These are phyloP conservation scores for Talaromyces sp. DNA, from an alignment of 2,329 filamentous ascomycete genomes.

Conservation along the genomic window DNA sequence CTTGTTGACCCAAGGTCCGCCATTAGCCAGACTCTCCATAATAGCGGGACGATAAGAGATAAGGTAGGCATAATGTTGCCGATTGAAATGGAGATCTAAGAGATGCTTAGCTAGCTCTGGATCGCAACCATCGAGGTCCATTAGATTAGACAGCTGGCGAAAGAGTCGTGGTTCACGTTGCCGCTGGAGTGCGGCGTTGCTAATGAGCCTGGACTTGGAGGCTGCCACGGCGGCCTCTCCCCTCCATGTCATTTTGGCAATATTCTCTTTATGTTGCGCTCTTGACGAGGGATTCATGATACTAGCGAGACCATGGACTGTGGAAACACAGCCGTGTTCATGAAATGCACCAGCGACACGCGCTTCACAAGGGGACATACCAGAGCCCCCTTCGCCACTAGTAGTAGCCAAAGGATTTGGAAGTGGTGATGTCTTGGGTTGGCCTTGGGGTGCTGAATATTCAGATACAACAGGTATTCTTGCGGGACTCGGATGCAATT, in stretches of 20 bases:
- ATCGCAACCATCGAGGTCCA: slow-evolving; percentile 30
- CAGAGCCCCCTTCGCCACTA: neutral
- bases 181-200: slow-evolving; percentile 30
- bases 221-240: slow-evolving; percentile 2
- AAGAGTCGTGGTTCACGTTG: slow-evolving; percentile 29
- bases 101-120: slow-evolving; percentile 34
- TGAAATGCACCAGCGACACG: slow-evolving; percentile 32
- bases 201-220: slow-evolving; percentile 28
- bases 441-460: neutral
- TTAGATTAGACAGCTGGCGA: slow-evolving; percentile 21
- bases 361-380: slow-evolving; percentile 29
- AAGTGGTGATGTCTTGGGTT: neutral
- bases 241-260: slow-evolving; percentile 12
- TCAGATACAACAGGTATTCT: neutral
- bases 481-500: neutral
- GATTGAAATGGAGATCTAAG: slow-evolving; percentile 35
- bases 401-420: neutral
- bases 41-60: slow-evolving; percentile 37
- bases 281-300: slow-evolving; percentile 30
- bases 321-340: slow-evolving; percentile 28
- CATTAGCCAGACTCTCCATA: slow-evolving; percentile 33
- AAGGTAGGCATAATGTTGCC: slow-evolving; percentile 34
- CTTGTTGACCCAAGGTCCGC: slow-evolving; percentile 33
- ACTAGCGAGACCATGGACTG: slow-evolving; percentile 31
- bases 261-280: slow-evolving; percentile 24